Conservation (phyloP, 192 early-diverging fungal genomes). For the Gaertneriomyces sp. region DNA sequence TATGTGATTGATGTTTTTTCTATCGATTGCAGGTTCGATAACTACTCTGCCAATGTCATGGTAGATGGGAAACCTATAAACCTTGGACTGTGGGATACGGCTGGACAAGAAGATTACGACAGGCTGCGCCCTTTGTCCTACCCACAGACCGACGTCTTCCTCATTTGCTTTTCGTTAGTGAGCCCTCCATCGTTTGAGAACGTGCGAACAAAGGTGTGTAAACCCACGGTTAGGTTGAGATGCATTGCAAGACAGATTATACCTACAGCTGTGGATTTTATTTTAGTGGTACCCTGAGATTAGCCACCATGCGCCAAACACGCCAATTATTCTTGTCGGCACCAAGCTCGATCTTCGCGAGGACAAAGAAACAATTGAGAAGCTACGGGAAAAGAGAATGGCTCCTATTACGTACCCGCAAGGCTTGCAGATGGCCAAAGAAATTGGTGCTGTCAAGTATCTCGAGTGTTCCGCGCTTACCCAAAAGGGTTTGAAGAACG, state of each 20-base stretch:
- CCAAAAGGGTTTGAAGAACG: slow-evolving; percentile 95
- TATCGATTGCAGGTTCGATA: slow-evolving; percentile 73
- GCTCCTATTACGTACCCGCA: slow-evolving; percentile 83
- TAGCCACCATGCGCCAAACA: slow-evolving; percentile 89
- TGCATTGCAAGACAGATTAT: not conserved
- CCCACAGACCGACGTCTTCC: slow-evolving; percentile 97
- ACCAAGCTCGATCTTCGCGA: slow-evolving; percentile 98
- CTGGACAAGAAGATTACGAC: slow-evolving; percentile 99
- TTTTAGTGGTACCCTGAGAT: slow-evolving; percentile 92
- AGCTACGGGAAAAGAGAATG: slow-evolving; percentile 82
- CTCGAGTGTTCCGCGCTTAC: slow-evolving; percentile 97
- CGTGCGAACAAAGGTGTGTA: slow-evolving; percentile 83
- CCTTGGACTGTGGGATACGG: slow-evolving; percentile 97
- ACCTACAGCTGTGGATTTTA: not conserved
- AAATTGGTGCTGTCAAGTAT: slow-evolving; percentile 87
- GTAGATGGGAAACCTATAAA: slow-evolving; percentile 98
- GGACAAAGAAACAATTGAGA: slow-evolving; percentile 84
- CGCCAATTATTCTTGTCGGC: slow-evolving; percentile 89
- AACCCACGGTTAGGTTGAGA: not conserved
- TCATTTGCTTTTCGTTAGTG: slow-evolving; percentile 97
- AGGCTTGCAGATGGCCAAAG: slow-evolving; percentile 84
- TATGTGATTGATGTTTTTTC: slow-evolving; percentile 1
- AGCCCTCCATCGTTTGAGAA: slow-evolving; percentile 96
- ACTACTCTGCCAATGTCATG: slow-evolving; percentile 99
- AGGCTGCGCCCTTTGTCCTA: slow-evolving; percentile 95